Evolutionary conservation across 345 rosid genomes (phyloP), one percentile per base, ranked within the genome.

Genomic region (Camelina laxa): DNA sequence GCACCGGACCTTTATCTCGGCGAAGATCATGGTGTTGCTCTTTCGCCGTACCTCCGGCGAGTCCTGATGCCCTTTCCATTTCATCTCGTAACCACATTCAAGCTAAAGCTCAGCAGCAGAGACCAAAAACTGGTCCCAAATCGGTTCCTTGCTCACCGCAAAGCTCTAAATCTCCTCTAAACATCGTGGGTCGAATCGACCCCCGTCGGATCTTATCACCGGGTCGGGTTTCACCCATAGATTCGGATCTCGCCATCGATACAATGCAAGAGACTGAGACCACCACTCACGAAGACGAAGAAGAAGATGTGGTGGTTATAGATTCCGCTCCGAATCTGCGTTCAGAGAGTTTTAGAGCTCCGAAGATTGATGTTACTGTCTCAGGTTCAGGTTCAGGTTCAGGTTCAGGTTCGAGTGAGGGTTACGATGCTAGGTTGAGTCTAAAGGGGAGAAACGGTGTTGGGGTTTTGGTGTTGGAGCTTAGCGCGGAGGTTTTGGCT

Each of bases 171-270:
- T 83, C 96, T 30, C 80, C 89, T 47, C 66, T 88, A 45, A 76
- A 79, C 70, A 66, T 89, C n/a, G 90, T 91, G 20, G 88, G 88
- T 62, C 88, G 91, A 84, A 89, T 87, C 66, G 96, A 89, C 85
- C 96, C 87, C 9, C 93, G 97, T 47, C 84, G 97, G 80, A 94
- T 94, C 82, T 84, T 91, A 75, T 94, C 97, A 0, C 98, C 97
- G 6, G 97, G 97, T 36, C 91, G 97, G 38, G 97, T 94, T 73
- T 94, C 97, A 13, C 97, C 98, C 2, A 90, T 94, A 41, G 98
- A 94, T 80, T 78, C 89, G 24, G 86, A 85, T 74, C 85, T 82
- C 21, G 75, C 70, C 27, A 44, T 60, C 75, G 73, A 60, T 4
- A 48, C 81, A 41, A 15, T 19, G 48, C 82, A 70, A 59, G 85